Conservation (phyloP, 495 filamentous ascomycete genomes). For the Niebla homalea region DNA sequence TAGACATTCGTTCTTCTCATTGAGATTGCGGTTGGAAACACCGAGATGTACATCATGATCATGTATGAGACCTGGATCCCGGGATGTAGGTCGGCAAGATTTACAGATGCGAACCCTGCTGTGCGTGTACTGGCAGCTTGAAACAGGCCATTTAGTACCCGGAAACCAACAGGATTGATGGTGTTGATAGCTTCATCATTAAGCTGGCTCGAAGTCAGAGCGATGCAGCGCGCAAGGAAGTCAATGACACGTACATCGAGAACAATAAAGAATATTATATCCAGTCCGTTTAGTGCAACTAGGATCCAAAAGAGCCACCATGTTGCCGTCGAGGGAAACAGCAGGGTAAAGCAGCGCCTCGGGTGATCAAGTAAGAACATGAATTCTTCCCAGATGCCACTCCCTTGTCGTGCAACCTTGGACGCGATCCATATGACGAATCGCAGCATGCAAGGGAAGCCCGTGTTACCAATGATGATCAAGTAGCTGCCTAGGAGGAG, state of each 20-base stretch:
- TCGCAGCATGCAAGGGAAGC: constrained; percentile 84
- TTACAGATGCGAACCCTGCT: constrained; percentile 72
- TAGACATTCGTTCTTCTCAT: constrained; percentile 92
- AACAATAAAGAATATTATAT: constrained; percentile 79
- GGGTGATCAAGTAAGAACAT: constrained; percentile 87
- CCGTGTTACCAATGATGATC: constrained; percentile 87
- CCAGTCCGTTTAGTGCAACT: constrained; percentile 65
- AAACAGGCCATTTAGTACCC: constrained; percentile 72
- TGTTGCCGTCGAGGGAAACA: constrained; percentile 81
- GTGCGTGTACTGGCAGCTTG: constrained; percentile 79
- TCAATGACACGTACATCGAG: constrained; percentile 53
- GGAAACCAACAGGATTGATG: constrained; percentile 48
- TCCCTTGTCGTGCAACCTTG: constrained; percentile 41
- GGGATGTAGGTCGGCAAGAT: constrained; percentile 65
- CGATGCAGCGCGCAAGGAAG: neutral
- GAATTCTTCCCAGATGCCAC: constrained; percentile 71
- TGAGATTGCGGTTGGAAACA: constrained; percentile 89
- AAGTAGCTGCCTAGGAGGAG: constrained; percentile 65
- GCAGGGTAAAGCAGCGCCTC: constrained; percentile 82
- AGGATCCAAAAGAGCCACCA: constrained; percentile 91
- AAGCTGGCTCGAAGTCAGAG: constrained; percentile 32
- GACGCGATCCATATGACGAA: constrained; percentile 72
- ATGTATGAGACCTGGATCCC: constrained; percentile 89
- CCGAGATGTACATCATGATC: constrained; percentile 99
- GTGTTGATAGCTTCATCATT: constrained; percentile 51